Conservation (phyloP, 2,329 filamentous ascomycete genomes). For the Nemania diffusa region DNA sequence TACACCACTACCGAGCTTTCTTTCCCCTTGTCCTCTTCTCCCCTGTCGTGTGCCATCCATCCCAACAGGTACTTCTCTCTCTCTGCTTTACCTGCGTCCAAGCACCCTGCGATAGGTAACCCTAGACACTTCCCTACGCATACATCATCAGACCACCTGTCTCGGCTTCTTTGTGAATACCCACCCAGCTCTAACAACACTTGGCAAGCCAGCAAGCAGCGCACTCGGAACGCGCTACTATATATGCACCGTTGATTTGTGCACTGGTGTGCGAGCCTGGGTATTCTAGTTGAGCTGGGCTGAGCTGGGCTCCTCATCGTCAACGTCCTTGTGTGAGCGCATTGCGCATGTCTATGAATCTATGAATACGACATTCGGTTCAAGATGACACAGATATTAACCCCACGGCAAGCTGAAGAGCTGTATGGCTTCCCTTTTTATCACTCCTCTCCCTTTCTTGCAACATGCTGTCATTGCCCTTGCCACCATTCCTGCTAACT, state of each 20-base stretch:
- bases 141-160: slow-evolving; percentile 13
- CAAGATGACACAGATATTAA: slow-evolving; percentile 49
- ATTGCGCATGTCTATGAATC: not conserved
- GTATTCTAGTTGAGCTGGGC: slow-evolving; percentile 15
- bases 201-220: not conserved
- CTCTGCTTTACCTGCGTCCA: not conserved
- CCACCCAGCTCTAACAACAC: not conserved
- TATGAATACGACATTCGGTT: slow-evolving; percentile 5
- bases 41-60: not conserved
- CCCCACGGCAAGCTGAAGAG: slow-evolving; percentile 50
- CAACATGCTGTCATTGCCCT: not conserved
- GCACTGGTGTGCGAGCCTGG: not conserved
- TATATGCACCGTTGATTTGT: slow-evolving; percentile 14
- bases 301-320: not conserved
- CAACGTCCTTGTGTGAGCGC: not conserved
- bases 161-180: slow-evolving; percentile 5
- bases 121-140: no score
- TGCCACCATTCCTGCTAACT: slow-evolving; percentile 9
- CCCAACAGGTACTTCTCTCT: not conserved
- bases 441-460: not conserved
- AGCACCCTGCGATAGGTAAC: not conserved
- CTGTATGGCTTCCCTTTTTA: slow-evolving; percentile 41
- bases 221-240: not conserved
- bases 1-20: not conserved
- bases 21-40: not conserved